Conservation (phyloP, 306 rosid genomes). For the Astragalus glycyphyllos region DNA sequence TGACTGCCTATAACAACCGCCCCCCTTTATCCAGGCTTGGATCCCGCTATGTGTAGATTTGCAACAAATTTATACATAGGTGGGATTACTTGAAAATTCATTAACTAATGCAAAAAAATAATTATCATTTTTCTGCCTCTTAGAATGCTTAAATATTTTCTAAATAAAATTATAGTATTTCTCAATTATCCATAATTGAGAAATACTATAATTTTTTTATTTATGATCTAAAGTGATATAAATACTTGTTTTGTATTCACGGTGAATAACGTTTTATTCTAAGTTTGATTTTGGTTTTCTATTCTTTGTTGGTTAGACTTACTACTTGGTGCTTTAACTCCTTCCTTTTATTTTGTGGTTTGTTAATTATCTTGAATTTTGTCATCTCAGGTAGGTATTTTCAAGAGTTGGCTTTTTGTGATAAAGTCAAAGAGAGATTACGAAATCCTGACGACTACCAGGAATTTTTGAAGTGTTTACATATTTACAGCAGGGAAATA, state of each 20-base stretch:
- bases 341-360: constrained; percentile 23
- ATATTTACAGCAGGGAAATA: constrained; percentile 94
- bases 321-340: constrained; percentile 7
- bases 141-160: constrained; percentile 8
- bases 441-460: constrained; percentile 83
- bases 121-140: constrained; percentile 30
- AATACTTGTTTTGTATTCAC: constrained; percentile 38
- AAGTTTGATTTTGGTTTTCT: constrained; percentile 21
- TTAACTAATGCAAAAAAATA: constrained; percentile 16
- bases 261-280: constrained; percentile 25
- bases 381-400: constrained; percentile 67
- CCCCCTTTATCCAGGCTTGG: no score
- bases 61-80: no score
- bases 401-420: constrained; percentile 84
- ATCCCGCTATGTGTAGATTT: no score
- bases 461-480: constrained; percentile 95
- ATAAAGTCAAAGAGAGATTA: constrained; percentile 88
- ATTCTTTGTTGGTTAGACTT: constrained; percentile 1
- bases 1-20: no score
- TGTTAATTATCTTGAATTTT: constrained; percentile 37
- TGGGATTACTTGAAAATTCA: constrained; percentile 18
- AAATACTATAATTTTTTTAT: constrained; percentile 27
- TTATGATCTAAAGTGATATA: constrained; percentile 23
- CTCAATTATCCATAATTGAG: constrained; percentile 15
- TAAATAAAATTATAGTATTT: not conserved